Base-by-base conservation (phyloP, 2,329 filamentous ascomycete species). In the Fusarium pseudoanthophilum region DNA sequence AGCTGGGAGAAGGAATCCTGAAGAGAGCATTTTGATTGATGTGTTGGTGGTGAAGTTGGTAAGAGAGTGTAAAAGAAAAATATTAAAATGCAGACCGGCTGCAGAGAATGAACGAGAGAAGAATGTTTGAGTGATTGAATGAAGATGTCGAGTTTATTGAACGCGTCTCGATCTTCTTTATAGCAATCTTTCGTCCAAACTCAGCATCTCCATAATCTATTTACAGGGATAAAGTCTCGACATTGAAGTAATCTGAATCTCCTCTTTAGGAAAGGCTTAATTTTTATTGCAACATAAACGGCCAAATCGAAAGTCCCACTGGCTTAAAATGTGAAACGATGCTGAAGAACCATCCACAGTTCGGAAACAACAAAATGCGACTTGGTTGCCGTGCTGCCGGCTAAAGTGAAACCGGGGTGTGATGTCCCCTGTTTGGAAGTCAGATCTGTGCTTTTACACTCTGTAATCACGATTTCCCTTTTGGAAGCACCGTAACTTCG, bases 181-280 rank as follows among this genome's bases (percentile, higher is more conserved):
- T 66, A 66, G 4, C 10, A 43, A 20, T 14, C 18, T 28, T 2
- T 1, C 5, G 1, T 5, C 13, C 3, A 14, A 5, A 36, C 14
- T 15, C 5, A 15, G 2, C 10, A 56, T 66, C 24, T 16, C 36
- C 2, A n/a, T 10, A 20, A 15, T 18, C 30, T 4, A 18, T 26
- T n/a, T 7, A 2, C 39, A 45, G 51, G 51, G 51, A 18, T 30
- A 24, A 40, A 30, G 2, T 16, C 11, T 4, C 40, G 5, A 46
- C 42, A 51, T 26, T 5, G 13, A 42, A 39, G 51, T 67, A 67
- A 67, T 67, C 64, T n/a, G 42, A 37, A 42, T 59, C 28, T 43
- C 64, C 53, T 16, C 14, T 26, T 67, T 66, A 14, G 64, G 61
- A 34, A 67, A 13, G 4, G 18, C 20, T 4, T 2, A 2, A 32